phyloP scores from a whole-genome alignment of 2,329 filamentous ascomycete species.

The Lachnellula hyalina region DNA sequence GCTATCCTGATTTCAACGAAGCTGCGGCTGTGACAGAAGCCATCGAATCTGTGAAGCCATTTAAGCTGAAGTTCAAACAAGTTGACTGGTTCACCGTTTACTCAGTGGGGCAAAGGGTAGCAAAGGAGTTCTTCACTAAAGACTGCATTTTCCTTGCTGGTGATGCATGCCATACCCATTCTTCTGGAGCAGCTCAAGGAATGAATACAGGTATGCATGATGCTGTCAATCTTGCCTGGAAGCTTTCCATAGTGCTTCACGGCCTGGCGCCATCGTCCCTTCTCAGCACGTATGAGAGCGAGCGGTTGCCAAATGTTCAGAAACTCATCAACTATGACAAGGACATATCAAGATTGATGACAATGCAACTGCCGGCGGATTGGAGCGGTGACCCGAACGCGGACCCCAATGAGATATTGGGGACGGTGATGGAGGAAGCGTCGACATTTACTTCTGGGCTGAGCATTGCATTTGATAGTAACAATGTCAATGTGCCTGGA shows the following conservation, averaged over 20 bases:
- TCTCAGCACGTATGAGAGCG: slow-evolving; percentile 48
- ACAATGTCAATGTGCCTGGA: slow-evolving; percentile 39
- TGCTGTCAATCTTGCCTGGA: slow-evolving; percentile 57
- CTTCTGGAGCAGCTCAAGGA: slow-evolving; percentile 57
- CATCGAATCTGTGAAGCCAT: slow-evolving; percentile 37
- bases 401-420: slow-evolving; percentile 43
- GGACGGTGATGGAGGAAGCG: slow-evolving; percentile 51
- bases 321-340: slow-evolving; percentile 38
- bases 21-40: slow-evolving; percentile 51
- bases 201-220: slow-evolving; percentile 55
- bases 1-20: slow-evolving; percentile 35
- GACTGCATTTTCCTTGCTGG: slow-evolving; percentile 50
- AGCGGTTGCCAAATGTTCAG: slow-evolving; percentile 39
- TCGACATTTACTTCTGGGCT: slow-evolving; percentile 57
- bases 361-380: slow-evolving; percentile 35
- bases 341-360: slow-evolving; percentile 36
- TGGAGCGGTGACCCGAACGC: slow-evolving; percentile 37
- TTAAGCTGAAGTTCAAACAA: slow-evolving; percentile 36
- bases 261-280: slow-evolving; percentile 39
- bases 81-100: slow-evolving; percentile 55
- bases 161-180: slow-evolving; percentile 55
- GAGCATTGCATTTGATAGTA: slow-evolving; percentile 49
- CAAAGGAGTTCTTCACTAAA: slow-evolving; percentile 51
- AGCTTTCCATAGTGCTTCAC: slow-evolving; percentile 45
- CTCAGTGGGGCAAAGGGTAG: slow-evolving; percentile 53